These are phyloP conservation scores for Stylosanthes scabra DNA, from an alignment of 331 rosid species.

Conservation along the genomic window DNA sequence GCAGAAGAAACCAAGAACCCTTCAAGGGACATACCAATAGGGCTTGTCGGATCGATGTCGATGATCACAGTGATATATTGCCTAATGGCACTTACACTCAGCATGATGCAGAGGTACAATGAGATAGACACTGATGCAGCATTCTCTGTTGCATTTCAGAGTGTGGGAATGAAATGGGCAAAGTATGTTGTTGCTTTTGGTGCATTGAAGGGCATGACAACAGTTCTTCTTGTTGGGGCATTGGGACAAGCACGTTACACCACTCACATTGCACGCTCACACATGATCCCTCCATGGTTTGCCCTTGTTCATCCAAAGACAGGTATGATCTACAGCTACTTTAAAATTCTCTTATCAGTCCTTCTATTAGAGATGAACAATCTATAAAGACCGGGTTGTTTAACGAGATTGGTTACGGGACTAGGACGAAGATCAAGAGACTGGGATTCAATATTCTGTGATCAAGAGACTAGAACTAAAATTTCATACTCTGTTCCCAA, in stretches of 20 bases:
- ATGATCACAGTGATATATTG: conserved; percentile 68
- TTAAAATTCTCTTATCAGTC: too few species aligned
- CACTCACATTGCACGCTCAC: conserved; percentile 80
- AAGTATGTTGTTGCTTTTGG: conserved; percentile 78
- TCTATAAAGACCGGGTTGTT: too few species aligned
- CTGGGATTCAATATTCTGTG: too few species aligned
- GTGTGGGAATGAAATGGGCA: conserved; percentile 83
- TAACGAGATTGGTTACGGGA: too few species aligned
- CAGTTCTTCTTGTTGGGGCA: conserved; percentile 70
- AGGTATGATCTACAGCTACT: too few species aligned
- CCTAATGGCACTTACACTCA: conserved; percentile 72
- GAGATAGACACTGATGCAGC: conserved; percentile 67
- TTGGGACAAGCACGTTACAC: conserved; percentile 63
- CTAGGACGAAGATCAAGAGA: too few species aligned
- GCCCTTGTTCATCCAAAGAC: conserved; percentile 84
- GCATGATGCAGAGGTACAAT: conserved; percentile 84
- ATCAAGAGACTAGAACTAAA: too few species aligned
- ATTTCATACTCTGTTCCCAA: too few species aligned
- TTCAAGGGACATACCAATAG: conserved; percentile 73
- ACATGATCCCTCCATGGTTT: conserved; percentile 88
- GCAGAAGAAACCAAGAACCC: conserved; percentile 87
- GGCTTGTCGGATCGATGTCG: conserved; percentile 78
- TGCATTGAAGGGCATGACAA: conserved; percentile 85
- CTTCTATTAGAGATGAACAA: too few species aligned
- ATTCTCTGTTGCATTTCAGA: conserved; percentile 68